Percentiles rank a stretch among this genome's conserved stretches.
Conservation (phyloP, 306 rosid genomes). For the Quercus parvula region DNA sequence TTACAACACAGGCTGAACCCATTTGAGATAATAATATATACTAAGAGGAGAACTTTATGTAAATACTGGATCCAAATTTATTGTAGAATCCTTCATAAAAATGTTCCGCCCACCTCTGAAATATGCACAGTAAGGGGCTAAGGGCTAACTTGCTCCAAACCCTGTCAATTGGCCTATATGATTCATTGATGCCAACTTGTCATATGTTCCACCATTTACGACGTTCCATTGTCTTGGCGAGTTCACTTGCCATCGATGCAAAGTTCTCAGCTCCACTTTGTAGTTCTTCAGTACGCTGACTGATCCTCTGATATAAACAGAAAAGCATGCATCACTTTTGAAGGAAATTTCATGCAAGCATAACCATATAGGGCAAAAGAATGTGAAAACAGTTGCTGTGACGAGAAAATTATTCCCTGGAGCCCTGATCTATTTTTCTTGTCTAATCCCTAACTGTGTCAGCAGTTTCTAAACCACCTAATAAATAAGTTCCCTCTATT, state of each 20-base stretch:
- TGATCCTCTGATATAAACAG: constrained; percentile 48
- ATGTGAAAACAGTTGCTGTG: too few species aligned
- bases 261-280: constrained; percentile 72
- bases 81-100: not conserved
- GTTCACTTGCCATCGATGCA: constrained; percentile 77
- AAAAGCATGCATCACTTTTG: not conserved
- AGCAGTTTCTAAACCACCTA: not conserved
- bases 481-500: not conserved
- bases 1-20: not conserved
- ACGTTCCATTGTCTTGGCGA: constrained; percentile 75
- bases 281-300: constrained; percentile 61
- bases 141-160: constrained; percentile 3
- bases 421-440: not conserved
- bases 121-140: constrained; percentile 8
- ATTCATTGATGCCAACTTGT: constrained; percentile 21
- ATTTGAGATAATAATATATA: not conserved
- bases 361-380: not conserved
- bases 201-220: constrained; percentile 94
- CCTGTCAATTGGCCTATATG: not conserved
- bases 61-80: not conserved
- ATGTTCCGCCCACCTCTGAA: constrained; percentile 9
- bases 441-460: not conserved
- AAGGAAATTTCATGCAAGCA: not conserved
- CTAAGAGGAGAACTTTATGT: not conserved
- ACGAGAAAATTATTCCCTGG: too few species aligned